Base-by-base conservation (phyloP, 495 filamentous ascomycete species). In the Polyplosphaeria fusca region DNA sequence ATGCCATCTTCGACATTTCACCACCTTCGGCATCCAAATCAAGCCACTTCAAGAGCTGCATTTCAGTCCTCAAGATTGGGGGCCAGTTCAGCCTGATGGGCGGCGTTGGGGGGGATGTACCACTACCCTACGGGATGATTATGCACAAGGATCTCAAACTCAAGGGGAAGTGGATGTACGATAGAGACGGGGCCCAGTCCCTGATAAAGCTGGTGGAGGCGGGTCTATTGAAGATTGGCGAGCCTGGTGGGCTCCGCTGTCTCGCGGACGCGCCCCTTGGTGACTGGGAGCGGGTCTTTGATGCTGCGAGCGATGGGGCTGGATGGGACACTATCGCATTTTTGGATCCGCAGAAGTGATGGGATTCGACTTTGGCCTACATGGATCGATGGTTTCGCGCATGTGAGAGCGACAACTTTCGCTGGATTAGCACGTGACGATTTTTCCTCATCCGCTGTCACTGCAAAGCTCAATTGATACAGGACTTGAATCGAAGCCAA, bases 111-210 rank as follows among this genome's bases (percentile, higher is more conserved):
- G 57, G 42, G 2, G 46, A 55, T 45, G 42, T 50, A 5, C 9
- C 40, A 16, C 50, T 62, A 16, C 49, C 56, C 5, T 27, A 38
- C 19, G 18, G 5, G 12, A 18, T 30, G 1, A 50, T 73, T 11
- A 60, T 75, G 22, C 23, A 42, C 3, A 61, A 47, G 24, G 58
- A 70, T 49, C 63, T 74, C 19, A 47, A 57, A 16, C n/a, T 76
- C 11, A 71, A 69, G 26, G 73, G 74, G 18, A 72, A 73, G 48
- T 59, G 68, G 48, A 77, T 77, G 74, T 71, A 69, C 52, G 47
- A 65, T 28, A 66, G 70, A 26, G 49, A 53, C 4, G 26, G 59
- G 3, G 49, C 52, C 7, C 7, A 39, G 11, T 19, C 39, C 0
- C 24, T 53, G 9, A 25, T 60, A 0, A 60, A 54, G 28, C 26